phyloP scores from a whole-genome alignment of 1,284 basidiomycete genomes.

The Bjerkandera adusta region DNA sequence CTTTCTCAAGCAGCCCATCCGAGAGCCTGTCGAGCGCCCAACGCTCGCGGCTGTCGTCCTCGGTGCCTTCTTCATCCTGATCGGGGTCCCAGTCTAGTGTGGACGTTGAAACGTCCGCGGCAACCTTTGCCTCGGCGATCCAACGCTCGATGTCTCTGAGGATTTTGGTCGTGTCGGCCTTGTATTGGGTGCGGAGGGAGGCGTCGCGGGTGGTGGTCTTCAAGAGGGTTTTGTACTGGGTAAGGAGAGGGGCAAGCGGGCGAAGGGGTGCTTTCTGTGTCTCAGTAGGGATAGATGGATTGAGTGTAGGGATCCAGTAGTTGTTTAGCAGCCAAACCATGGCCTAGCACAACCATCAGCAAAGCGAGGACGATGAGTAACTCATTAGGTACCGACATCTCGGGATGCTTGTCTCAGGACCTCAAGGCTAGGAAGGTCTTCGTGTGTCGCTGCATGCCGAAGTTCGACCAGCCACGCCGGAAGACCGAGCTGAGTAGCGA shows the following conservation, averaged over 20 bases:
- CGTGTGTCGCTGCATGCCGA: slow-evolving; percentile 93
- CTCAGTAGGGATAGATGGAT: slow-evolving; percentile 42
- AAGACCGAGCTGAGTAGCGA: slow-evolving; percentile 84
- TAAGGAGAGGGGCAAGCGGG: slow-evolving; percentile 57
- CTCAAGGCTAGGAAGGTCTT: slow-evolving; percentile 87
- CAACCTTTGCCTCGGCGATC: slow-evolving; percentile 69
- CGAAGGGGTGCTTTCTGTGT: slow-evolving; percentile 35
- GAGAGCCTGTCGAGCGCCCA: slow-evolving; percentile 72
- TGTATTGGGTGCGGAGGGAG: slow-evolving; percentile 52
- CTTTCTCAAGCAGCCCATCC: slow-evolving; percentile 59
- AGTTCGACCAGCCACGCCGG: slow-evolving; percentile 93
- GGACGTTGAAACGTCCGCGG: slow-evolving; percentile 44
- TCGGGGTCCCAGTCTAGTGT: slow-evolving; percentile 45
- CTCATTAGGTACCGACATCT: slow-evolving; percentile 46
- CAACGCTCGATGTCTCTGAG: slow-evolving; percentile 66
- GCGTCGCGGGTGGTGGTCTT: slow-evolving; percentile 62
- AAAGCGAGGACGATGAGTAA: neutral
- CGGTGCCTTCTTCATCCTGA: slow-evolving; percentile 28
- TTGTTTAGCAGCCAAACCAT: slow-evolving; percentile 79
- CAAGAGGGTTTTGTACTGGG: slow-evolving; percentile 64
- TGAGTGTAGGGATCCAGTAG: slow-evolving; percentile 76
- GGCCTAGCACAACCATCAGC: slow-evolving; percentile 42
- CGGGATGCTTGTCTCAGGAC: slow-evolving; percentile 75
- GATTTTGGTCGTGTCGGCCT: slow-evolving; percentile 45
- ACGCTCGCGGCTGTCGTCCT: slow-evolving; percentile 47